Evolutionary conservation across 2,329 filamentous ascomycete species (phyloP), one percentile per base, ranked within the genome.

Genomic region (Fusarium penzigii): DNA sequence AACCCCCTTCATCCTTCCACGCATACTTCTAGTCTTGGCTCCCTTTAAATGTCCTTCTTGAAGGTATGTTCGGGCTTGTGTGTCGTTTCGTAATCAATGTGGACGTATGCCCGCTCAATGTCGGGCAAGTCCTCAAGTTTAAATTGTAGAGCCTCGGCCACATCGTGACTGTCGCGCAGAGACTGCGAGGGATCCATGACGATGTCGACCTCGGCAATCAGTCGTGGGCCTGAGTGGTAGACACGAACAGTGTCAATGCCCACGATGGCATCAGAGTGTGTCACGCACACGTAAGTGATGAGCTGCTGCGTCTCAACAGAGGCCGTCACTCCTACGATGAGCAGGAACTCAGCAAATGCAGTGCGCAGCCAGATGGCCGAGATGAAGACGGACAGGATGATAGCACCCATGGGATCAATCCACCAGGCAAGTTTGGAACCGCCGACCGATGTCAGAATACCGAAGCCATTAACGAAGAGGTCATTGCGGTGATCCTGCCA

Each of bases 401-500:
- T 88, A 64, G 94, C 93, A 41, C 94, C 94, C 76, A 89, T 85
- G 0, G 94, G 92, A 73, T 99, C 94, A 59, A 99, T 86, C 90
- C 91, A 97, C 93, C 93, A 97, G 53, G 79, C 78, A 17, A 97
- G 78, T 77, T 96, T 95, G 58, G 86, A 85, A 34, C 94, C 94
- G 49, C 91, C 90, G n/a, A 97, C 87, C 3, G 89, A 93, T 1
- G 92, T 97, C 49, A 97, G 73, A 58, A 97, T 86, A 83, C 89
- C 92, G 62, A 96, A 91, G 48, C 91, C 91, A 70, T 97, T 99
- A 80, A 99, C 91, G 65, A 96, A 80, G n/a, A 99, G 79, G 68
- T 99, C 94, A 68, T 99, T 99, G 56, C 94, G 87, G 75, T 99
- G 94, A 67, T 97, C 93, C 71, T 96, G 90, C 92, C 92, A 97